Evolutionary conservation across 768 basidiomycete genomes (phyloP), one percentile per base, ranked within the genome.

Genomic region (Kwoniella sp.): DNA sequence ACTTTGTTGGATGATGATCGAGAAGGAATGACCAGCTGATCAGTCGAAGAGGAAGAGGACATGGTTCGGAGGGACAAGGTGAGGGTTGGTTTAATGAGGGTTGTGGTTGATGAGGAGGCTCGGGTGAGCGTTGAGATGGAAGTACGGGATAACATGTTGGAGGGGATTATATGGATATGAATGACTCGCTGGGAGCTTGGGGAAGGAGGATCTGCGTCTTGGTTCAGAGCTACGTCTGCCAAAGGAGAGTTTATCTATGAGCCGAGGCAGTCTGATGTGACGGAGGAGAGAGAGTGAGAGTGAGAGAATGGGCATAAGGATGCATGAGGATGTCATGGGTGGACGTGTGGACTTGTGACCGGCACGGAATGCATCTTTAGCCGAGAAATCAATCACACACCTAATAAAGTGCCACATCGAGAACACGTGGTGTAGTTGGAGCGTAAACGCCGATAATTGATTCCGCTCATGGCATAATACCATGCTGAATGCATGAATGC

Each of bases 11-110:
- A 60, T 6, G 49, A 5, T 36, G 69, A 71, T 59, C 72, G 25
- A 49, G 67, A 51, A 27, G 75, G 27, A 19, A 79, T 48, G 58
- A 79, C 75, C 37, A 79, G 71, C 10, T 53, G 66, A 9, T 78
- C 78, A 13, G 70, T 10, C 15, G 70, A 25, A 10, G 61, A 22
- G 15, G 74, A 48, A 24, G 76, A 56, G 4, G 78, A 71, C 78
- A 79, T 77, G 64, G 68, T 55, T 26, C 76, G 68, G 17, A 44
- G 40, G 17, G 40, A 44, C 40, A 44, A 10, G 17, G 40, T 44
- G 33, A 66, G 37, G 24, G 52, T 25, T 54, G 69, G 49, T 13
- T n/a, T 33, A 49, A 60, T 19, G 3, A 4, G 29, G 8, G 58
- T 15, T 27, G 15, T 26, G 3, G 50, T 46, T 4, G 33, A 33